phyloP scores from a whole-genome alignment of 1,139 yeast species.

The Eremothecium cymbalariae region DNA sequence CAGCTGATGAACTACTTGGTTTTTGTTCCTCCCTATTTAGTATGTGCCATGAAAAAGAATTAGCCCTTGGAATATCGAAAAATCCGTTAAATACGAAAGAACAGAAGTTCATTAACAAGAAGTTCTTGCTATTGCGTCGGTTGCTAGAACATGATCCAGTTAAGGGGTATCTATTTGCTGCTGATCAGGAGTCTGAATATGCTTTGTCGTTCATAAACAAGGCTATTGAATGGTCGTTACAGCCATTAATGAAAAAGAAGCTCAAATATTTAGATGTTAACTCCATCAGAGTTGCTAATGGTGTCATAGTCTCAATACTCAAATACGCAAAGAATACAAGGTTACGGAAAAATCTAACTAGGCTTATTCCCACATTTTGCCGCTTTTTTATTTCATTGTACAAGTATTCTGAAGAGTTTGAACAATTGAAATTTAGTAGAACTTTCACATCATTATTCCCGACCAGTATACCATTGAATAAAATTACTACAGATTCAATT shows the following conservation, averaged over 20 bases:
- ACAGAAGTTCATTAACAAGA: conserved; percentile 17
- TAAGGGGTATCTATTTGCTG: conserved; percentile 11
- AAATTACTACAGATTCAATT: conserved; percentile 62
- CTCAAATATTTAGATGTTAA: conserved; percentile 38
- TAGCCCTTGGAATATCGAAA: conserved; percentile 9
- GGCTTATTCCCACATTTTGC: conserved; percentile 47
- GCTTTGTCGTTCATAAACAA: conserved; percentile 16
- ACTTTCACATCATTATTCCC: conserved; percentile 66
- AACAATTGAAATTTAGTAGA: conserved; percentile 50
- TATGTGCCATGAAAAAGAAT: conserved; percentile 19
- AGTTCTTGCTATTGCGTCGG: conserved; percentile 19
- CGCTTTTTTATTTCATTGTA: conserved; percentile 46
- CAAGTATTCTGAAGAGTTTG: conserved; percentile 45
- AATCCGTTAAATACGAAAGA: conserved; percentile 14
- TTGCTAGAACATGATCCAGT: conserved; percentile 15
- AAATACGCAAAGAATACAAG: conserved; percentile 21
- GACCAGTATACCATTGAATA: conserved; percentile 53
- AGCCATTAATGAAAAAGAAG: conserved; percentile 44
- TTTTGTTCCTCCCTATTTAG: conserved; percentile 22
- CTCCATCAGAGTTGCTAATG: conserved; percentile 46
- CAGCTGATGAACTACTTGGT: conserved; percentile 36
- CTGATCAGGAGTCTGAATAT: conserved; percentile 7
- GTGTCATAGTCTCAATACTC: conserved; percentile 38
- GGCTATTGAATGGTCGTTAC: conserved; percentile 52
- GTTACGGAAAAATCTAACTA: conserved; percentile 41